phyloP scores from a whole-genome alignment of 441 rosid species.

The Jatropha multifida region DNA sequence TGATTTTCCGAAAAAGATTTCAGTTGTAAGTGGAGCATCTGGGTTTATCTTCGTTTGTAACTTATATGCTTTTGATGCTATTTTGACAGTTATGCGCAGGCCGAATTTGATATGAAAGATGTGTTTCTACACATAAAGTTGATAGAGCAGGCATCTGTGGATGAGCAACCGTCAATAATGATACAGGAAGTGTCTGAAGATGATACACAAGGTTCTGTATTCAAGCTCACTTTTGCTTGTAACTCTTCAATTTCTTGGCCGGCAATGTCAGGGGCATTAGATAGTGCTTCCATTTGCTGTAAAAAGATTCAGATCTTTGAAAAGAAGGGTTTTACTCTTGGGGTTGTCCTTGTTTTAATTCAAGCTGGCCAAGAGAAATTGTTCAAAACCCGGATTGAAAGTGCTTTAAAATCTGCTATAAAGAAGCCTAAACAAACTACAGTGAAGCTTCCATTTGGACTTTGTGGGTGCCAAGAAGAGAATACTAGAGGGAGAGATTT shows the following conservation, averaged over 20 bases:
- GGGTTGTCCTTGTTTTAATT: slow-evolving; percentile 61
- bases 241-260: slow-evolving; percentile 79
- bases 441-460: slow-evolving; percentile 88
- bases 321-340: slow-evolving; percentile 87
- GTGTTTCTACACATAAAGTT: slow-evolving; percentile 85
- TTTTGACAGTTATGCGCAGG: slow-evolving; percentile 71
- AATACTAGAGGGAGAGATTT: slow-evolving; percentile 53
- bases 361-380: slow-evolving; percentile 60
- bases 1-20: neutral
- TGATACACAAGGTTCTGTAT: slow-evolving; percentile 53
- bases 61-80: neutral
- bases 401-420: slow-evolving; percentile 63
- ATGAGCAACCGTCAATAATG: slow-evolving; percentile 68
- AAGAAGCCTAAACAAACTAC: slow-evolving; percentile 57
- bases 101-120: slow-evolving; percentile 92
- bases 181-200: slow-evolving; percentile 67
- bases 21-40: neutral
- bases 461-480: slow-evolving; percentile 96
- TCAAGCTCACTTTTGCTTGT: slow-evolving; percentile 77
- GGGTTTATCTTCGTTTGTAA: neutral
- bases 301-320: slow-evolving; percentile 88
- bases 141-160: slow-evolving; percentile 88
- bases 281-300: slow-evolving; percentile 69
- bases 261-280: slow-evolving; percentile 73
- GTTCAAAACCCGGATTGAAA: slow-evolving; percentile 63